Percentiles rank a stretch among this genome's conserved stretches.
Evolutionary conservation across 768 basidiomycete genomes (phyloP).

Genomic region (Hemileccinum rubropunctum): DNA sequence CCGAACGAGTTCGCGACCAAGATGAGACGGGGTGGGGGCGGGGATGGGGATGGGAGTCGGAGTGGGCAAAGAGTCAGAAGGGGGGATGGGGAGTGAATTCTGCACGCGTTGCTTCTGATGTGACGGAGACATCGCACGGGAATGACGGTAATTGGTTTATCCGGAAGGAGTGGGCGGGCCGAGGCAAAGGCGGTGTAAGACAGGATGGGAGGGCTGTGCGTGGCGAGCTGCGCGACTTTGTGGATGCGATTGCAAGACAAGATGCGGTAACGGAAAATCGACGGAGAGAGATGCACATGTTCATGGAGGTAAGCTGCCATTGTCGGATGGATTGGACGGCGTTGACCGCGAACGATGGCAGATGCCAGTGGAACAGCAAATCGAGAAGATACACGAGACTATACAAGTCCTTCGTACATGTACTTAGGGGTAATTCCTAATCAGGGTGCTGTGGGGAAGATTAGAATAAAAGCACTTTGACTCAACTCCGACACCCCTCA

Average conservation of each 20-base stretch:
- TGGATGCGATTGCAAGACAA: constrained; percentile 45
- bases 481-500: neutral
- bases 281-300: constrained; percentile 46
- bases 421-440: neutral
- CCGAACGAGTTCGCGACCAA: constrained; percentile 3
- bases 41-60: constrained; percentile 1
- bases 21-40: constrained; percentile 10
- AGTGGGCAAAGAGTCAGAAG: too few relatives aligned
- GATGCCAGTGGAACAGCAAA: constrained; percentile 56
- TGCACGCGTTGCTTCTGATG: constrained; percentile 13
- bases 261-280: constrained; percentile 38
- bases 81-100: constrained; percentile 15
- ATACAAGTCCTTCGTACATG: constrained; percentile 37
- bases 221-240: constrained; percentile 35
- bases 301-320: constrained; percentile 43
- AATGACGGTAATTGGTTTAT: constrained; percentile 18
- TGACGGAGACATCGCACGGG: constrained; percentile 16
- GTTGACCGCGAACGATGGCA: constrained; percentile 19
- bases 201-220: constrained; percentile 7
- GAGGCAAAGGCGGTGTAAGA: neutral
- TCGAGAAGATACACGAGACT: constrained; percentile 49
- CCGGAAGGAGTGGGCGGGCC: constrained; percentile 14
- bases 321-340: too few relatives aligned
- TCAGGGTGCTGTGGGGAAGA: neutral
- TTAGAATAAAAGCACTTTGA: too few relatives aligned